Conservation (phyloP, 2,329 filamentous ascomycete species). For the Stagonosporopsis vannaccii region DNA sequence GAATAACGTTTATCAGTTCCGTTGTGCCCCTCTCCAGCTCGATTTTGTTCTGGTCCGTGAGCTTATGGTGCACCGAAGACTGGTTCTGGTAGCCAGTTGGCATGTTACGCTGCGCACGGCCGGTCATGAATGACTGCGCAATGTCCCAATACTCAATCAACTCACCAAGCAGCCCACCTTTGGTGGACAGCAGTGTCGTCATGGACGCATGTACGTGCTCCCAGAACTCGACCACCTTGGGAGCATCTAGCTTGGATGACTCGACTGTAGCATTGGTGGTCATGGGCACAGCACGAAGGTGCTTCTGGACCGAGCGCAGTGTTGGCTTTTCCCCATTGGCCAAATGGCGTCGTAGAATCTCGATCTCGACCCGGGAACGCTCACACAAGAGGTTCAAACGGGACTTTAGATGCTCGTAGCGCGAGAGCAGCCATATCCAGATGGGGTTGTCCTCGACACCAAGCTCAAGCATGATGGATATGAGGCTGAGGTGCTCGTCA, state of each 20-base stretch:
- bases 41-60: slow-evolving; percentile 73
- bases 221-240: slow-evolving; percentile 89
- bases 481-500: slow-evolving; percentile 92
- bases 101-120: slow-evolving; percentile 79
- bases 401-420: slow-evolving; percentile 86
- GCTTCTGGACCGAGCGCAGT: slow-evolving; percentile 72
- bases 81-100: slow-evolving; percentile 83
- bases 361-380: slow-evolving; percentile 88
- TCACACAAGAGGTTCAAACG: slow-evolving; percentile 84
- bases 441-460: slow-evolving; percentile 96
- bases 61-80: slow-evolving; percentile 79
- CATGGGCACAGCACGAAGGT: slow-evolving; percentile 76
- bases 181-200: slow-evolving; percentile 73
- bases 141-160: slow-evolving; percentile 94
- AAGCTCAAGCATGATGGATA: slow-evolving; percentile 86
- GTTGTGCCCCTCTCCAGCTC: slow-evolving; percentile 79
- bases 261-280: slow-evolving; percentile 65
- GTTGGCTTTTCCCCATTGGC: slow-evolving; percentile 76
- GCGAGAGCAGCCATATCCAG: slow-evolving; percentile 91
- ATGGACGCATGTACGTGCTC: slow-evolving; percentile 83
- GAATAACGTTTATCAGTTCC: slow-evolving; percentile 83
- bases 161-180: slow-evolving; percentile 84
- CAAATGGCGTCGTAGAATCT: slow-evolving; percentile 83
- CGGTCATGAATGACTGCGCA: slow-evolving; percentile 86
- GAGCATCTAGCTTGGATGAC: slow-evolving; percentile 71